These are phyloP conservation scores for Zopfia rhizophila DNA, from an alignment of 2,329 filamentous ascomycete genomes.

Conservation along the genomic window DNA sequence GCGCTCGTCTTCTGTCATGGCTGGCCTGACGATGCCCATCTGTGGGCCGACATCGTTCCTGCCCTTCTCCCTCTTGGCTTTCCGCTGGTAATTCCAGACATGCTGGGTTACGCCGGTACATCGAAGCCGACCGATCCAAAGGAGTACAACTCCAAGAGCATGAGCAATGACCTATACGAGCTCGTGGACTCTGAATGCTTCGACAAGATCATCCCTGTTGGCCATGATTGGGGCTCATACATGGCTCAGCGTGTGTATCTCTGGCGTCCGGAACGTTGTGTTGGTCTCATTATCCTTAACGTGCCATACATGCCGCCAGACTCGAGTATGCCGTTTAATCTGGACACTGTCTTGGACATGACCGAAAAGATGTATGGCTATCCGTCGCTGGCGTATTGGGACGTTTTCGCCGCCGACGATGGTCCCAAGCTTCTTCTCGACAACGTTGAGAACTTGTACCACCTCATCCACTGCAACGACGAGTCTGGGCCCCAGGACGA, in stretches of 20 bases:
- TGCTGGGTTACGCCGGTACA: conserved; percentile 44
- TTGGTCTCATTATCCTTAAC: conserved; percentile 57
- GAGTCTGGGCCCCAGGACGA: conserved; percentile 36
- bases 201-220: conserved; percentile 41
- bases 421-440: conserved; percentile 50
- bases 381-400: conserved; percentile 57
- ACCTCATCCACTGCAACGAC: conserved; percentile 48
- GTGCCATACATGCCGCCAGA: conserved; percentile 55
- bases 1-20: conserved; percentile 58
- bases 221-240: conserved; percentile 62
- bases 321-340: conserved; percentile 45
- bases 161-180: conserved; percentile 37
- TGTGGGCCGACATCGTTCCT: conserved; percentile 58
- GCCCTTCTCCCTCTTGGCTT: conserved; percentile 53
- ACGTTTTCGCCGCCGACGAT: conserved; percentile 56
- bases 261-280: conserved; percentile 53
- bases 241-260: conserved; percentile 56
- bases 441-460: conserved; percentile 54
- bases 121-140: conserved; percentile 27
- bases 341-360: conserved; percentile 46
- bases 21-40: conserved; percentile 59
- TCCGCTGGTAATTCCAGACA: conserved; percentile 49
- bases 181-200: conserved; percentile 38
- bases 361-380: conserved; percentile 51
- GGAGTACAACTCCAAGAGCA: conserved; percentile 27